Evolutionary conservation across 257 asterid genomes (phyloP), one percentile per base, ranked within the genome.

Genomic region (Ligustrum vulgare): DNA sequence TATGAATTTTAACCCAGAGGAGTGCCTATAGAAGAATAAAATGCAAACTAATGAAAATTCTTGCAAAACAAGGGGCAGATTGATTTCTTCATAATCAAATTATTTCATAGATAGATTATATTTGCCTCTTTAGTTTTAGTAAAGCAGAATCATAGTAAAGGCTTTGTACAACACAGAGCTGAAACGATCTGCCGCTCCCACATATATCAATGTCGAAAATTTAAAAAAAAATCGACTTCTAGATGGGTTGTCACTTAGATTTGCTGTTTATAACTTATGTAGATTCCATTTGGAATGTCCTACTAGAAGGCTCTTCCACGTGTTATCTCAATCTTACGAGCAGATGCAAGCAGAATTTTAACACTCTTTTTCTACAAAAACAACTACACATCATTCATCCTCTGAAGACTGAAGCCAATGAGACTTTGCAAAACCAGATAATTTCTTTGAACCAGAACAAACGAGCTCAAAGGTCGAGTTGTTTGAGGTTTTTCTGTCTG

Each of bases 241-340:
- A 51, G 22, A 51, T 16, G 25, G 20, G 25, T 45, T 43, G 51
- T n/a, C 54, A 12, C 56, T 78, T 62, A 56, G 45, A 13, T 47
- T 78, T n/a, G 60, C 8, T 35, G 75, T 36, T 71, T 65, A 31
- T 43, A 25, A 73, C 75, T 47, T 33, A 15, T 79, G 82, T 86
- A 95, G 99, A 95, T 98, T 75, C 97, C 99, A 4, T 95, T 95
- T 79, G 99, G 97, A 80, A 93, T 95, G 97, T 95, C 99, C 2
- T 97, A 95, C 80, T 97, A 91, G 85, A 98, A 95, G 62, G 99
- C 97, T 67, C 75, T 93, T 35, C 98, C 98, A 0, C 98, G 93
- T 63, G 99, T 75, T 86, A 3, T 87, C 94, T 22, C 95, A 81
- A 65, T 88, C 98, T 2, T 86, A 76, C 49, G 72, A 66, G 84